Evolutionary conservation across 495 filamentous ascomycete species (phyloP).

Genomic region (Sporormia fimetaria): DNA sequence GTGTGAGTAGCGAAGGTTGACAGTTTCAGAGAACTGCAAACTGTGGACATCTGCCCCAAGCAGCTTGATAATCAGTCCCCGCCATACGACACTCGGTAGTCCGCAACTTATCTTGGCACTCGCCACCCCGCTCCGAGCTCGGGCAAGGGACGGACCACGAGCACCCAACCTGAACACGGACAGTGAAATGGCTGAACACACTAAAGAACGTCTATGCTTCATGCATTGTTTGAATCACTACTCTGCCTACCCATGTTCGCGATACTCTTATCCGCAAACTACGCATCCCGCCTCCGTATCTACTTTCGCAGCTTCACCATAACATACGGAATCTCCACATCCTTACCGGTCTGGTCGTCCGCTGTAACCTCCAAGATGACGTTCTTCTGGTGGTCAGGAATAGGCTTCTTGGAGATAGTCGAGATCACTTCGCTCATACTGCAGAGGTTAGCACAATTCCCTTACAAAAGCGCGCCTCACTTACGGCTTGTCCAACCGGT

Average conservation of each 20-base stretch:
- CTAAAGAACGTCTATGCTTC: no score
- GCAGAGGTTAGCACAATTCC: slow-evolving; percentile 21
- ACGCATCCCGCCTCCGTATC: background rate
- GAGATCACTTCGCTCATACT: slow-evolving; percentile 81
- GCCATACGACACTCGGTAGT: no score
- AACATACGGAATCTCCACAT: slow-evolving; percentile 95
- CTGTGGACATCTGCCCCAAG: background rate
- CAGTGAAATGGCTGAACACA: background rate
- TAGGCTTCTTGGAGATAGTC: slow-evolving; percentile 78
- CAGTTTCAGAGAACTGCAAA: background rate
- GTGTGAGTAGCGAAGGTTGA: background rate
- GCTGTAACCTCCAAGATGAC: slow-evolving; percentile 93
- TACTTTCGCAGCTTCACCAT: slow-evolving; percentile 59
- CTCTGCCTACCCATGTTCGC: background rate
- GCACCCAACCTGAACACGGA: slow-evolving; percentile 1
- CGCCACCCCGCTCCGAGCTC: slow-evolving; percentile 10
- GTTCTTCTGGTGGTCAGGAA: slow-evolving; percentile 86
- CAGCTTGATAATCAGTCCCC: slow-evolving; percentile 19
- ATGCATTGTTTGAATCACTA: no score
- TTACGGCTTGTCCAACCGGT: slow-evolving; percentile 57
- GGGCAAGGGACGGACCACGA: background rate
- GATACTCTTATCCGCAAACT: background rate
- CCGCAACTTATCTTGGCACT: no score
- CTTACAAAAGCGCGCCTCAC: slow-evolving; percentile 25
- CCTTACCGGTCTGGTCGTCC: slow-evolving; percentile 81